Percentiles rank a stretch among this genome's conserved stretches.
Conservation (phyloP, 1,139 yeast genomes). For the Geotrichum bryndzae region DNA sequence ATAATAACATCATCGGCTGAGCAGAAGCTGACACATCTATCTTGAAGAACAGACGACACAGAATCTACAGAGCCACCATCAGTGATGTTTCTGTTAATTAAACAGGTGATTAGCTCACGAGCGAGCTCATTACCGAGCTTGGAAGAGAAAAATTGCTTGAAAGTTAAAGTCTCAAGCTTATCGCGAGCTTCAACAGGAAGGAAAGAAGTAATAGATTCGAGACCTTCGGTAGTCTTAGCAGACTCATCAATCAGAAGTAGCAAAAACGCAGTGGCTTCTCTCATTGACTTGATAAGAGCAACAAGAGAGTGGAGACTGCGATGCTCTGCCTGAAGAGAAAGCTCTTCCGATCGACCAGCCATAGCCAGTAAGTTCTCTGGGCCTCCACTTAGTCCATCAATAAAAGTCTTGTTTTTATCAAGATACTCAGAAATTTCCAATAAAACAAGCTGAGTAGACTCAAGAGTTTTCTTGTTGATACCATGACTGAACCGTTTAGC, state of each 20-base stretch:
- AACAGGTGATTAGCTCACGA: conserved; percentile 79
- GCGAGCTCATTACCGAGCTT: conserved; percentile 57
- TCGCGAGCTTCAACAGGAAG: conserved; percentile 61
- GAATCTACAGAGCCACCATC: conserved; percentile 92
- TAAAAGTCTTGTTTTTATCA: conserved; percentile 36
- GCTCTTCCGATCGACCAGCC: conserved; percentile 40
- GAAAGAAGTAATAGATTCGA: conserved; percentile 64
- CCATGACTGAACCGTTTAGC: conserved; percentile 5
- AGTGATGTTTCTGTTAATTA: conserved; percentile 79
- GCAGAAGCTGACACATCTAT: conserved; percentile 91
- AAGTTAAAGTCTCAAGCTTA: conserved; percentile 60
- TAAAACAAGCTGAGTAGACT: conserved; percentile 31
- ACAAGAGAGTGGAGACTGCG: conserved; percentile 78
- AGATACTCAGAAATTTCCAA: conserved; percentile 36
- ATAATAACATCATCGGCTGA: conserved; percentile 90
- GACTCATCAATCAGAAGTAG: conserved; percentile 77
- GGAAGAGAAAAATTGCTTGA: conserved; percentile 73
- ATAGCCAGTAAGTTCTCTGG: conserved; percentile 28
- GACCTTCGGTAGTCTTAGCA: conserved; percentile 34
- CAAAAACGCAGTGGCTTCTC: conserved; percentile 85
- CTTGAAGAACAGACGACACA: conserved; percentile 82
- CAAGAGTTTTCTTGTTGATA: conserved; percentile 23
- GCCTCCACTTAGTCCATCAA: conserved; percentile 39
- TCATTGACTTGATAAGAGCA: conserved; percentile 68
- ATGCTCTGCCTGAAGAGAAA: conserved; percentile 85